Conservation (phyloP, 805 yeast genomes). For the Deakozyma indianensis region DNA sequence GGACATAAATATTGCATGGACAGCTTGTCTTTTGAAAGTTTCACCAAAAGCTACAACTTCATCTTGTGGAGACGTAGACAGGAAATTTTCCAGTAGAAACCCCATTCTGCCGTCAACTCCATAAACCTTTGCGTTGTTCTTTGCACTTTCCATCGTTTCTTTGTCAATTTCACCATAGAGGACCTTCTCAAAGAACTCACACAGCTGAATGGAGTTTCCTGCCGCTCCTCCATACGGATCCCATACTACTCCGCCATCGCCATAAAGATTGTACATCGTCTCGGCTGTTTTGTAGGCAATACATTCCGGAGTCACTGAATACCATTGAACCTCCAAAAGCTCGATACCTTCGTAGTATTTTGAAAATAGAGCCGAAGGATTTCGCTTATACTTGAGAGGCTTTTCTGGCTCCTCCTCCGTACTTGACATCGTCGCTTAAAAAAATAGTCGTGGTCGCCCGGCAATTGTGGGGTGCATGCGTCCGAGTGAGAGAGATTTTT, state of each 20-base stretch:
- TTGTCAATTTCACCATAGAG: constrained; percentile 15
- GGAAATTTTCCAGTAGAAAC: constrained; percentile 10
- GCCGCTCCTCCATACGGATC: constrained; percentile 85
- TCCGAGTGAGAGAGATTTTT: too few species aligned
- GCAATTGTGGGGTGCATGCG: too few species aligned
- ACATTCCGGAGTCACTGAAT: constrained; percentile 73
- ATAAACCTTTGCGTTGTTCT: constrained; percentile 52
- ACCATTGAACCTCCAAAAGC: constrained; percentile 68
- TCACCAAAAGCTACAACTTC: neutral
- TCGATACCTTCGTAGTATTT: constrained; percentile 53
- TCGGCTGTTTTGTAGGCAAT: constrained; percentile 37
- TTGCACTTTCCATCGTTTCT: constrained; percentile 13
- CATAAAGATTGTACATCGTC: constrained; percentile 8
- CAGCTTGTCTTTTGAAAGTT: neutral
- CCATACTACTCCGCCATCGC: constrained; percentile 21
- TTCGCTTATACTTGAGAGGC: neutral
- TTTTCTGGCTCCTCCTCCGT: too few species aligned
- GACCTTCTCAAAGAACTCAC: constrained; percentile 21
- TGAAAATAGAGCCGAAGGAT: constrained; percentile 31
- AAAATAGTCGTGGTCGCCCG: too few species aligned
- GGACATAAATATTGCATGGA: neutral
- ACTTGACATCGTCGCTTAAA: too few species aligned
- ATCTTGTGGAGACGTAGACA: neutral
- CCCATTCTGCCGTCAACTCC: constrained; percentile 37
- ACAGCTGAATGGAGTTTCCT: constrained; percentile 72